Evolutionary conservation across 805 yeast genomes (phyloP), one percentile per base, ranked within the genome.

Genomic region (Cyberlindnera mississippiensis): DNA sequence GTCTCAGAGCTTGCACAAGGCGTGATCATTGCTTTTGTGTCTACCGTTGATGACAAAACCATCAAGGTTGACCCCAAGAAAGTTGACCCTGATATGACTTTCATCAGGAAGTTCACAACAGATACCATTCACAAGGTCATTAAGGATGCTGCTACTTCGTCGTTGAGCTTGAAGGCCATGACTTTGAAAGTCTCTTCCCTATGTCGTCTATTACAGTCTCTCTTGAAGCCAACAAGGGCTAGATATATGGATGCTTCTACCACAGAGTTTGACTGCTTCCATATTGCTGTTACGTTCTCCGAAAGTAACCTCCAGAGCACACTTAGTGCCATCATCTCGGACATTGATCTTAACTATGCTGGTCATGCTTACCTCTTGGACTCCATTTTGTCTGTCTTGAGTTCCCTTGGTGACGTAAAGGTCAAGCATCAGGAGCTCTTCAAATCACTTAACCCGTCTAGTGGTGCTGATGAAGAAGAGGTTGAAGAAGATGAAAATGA

Each of bases 281-380:
- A 75, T 42, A 67, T 87, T 31, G 78, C 87, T 1, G 78, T 75
- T 42, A 72, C 80, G 13, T 68, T 88, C 63, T 63, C 85, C 28
- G 96, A 89, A 11, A 75, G 81, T 49, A 80, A 76, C 34, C 67
- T 83, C 11, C 78, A 85, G 0, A 50, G 66, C 4, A 71, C 78
- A 10, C 68, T 88, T 8, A 72, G 91, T 0, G 61, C 70, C 1
- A 69, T 84, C 26, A 60, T 89, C 38, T 72, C 89, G 0, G 78
- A 72, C 11, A 53, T 87, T 19, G 96, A 90, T 60, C 66, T 86
- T 42, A 85, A 86, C 53, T 82, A 75, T 52, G 91, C 95, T 0
- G 73, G 73, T 17, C 71, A 86, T 7, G 76, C 76, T 26, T 69
- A 72, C 40, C 72, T 85, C 12, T 65, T 82, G n/a, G 77, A 78